A percentile compares a stretch with the other conserved stretches of the same genome.
Conservation (phyloP, 148 eudicot species). For the Mesembryanthemum crystallinum region DNA sequence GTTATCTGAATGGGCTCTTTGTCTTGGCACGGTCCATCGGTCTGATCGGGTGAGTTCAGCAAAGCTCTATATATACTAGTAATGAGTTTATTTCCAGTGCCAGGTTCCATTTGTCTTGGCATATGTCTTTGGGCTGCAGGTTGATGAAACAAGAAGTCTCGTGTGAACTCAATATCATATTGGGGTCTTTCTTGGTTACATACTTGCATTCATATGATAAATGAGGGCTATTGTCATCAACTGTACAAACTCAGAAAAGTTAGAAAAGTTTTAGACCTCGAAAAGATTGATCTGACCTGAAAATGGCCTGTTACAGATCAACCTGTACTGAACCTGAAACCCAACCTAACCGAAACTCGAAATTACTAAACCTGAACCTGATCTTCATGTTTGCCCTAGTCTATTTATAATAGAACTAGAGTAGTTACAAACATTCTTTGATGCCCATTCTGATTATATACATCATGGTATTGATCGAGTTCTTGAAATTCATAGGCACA, state of each 20-base stretch:
- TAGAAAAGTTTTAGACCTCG: too few species aligned
- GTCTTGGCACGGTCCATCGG: slow-evolving; percentile 95
- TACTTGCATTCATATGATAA: too few species aligned
- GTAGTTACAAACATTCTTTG: background rate
- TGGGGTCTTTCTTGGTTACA: background rate
- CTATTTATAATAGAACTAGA: background rate
- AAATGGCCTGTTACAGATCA: too few species aligned
- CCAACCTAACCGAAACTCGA: too few species aligned
- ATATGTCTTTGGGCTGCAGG: background rate
- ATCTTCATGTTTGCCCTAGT: too few species aligned
- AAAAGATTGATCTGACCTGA: too few species aligned
- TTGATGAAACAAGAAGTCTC: background rate
- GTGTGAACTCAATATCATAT: background rate
- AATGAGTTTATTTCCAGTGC: background rate
- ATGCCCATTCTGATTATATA: background rate
- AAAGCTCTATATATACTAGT: background rate
- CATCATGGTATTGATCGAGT: slow-evolving; percentile 11
- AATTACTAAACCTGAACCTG: too few species aligned
- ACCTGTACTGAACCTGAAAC: too few species aligned
- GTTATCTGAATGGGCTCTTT: slow-evolving; percentile 92
- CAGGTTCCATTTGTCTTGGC: slow-evolving; percentile 1
- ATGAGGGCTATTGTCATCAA: too few species aligned
- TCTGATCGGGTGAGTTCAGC: slow-evolving; percentile 79
- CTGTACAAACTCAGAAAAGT: too few species aligned
- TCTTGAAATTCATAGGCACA: slow-evolving; percentile 62